phyloP scores from a whole-genome alignment of 2,329 filamentous ascomycete species.

The Aspergillus glaucus region DNA sequence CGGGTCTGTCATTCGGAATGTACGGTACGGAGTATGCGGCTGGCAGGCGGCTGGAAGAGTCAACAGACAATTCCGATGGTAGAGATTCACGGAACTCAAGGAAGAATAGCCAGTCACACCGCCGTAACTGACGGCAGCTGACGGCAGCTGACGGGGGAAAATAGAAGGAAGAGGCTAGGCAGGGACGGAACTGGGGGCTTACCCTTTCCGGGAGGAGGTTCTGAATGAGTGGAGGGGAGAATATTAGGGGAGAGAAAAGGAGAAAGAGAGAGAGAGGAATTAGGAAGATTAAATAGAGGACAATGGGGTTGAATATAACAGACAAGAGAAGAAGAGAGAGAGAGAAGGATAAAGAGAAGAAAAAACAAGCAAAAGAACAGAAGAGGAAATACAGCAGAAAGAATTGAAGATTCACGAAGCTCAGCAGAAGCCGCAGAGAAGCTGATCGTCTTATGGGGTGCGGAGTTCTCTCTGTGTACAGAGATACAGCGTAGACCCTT shows the following conservation, averaged over 20 bases:
- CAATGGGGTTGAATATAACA: background rate
- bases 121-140: too few relatives aligned
- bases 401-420: background rate
- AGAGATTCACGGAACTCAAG: background rate
- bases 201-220: too few relatives aligned
- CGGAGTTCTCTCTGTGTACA: background rate
- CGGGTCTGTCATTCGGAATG: background rate
- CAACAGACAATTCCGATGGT: background rate
- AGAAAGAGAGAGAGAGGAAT: slow-evolving; percentile 1
- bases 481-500: background rate
- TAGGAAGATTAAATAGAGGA: slow-evolving; percentile 1
- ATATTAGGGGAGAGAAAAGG: slow-evolving; percentile 1
- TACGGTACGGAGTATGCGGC: background rate
- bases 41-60: background rate
- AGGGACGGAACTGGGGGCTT: background rate
- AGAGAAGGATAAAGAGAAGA: slow-evolving; percentile 1
- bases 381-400: background rate
- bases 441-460: background rate
- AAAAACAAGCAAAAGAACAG: background rate
- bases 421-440: background rate
- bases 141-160: background rate
- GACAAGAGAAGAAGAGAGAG: background rate
- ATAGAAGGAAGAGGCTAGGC: slow-evolving; percentile 1
- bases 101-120: too few relatives aligned
- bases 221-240: slow-evolving; percentile 3